phyloP scores from a whole-genome alignment of 345 rosid species.

The Moringa oleifera region DNA sequence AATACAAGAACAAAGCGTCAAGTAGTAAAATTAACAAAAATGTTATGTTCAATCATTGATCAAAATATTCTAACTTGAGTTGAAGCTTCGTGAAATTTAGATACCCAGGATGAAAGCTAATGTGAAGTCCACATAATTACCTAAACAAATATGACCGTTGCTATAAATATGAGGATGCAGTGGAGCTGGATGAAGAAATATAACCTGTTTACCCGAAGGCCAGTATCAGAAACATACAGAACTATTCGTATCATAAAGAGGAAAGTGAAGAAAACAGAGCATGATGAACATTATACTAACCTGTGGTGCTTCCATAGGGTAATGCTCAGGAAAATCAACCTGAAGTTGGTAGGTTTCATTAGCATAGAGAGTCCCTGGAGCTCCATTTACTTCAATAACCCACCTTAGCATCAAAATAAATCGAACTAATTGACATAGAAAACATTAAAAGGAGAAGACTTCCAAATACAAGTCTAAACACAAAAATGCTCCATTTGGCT shows the following conservation, averaged over 20 bases:
- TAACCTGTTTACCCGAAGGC: conserved; percentile 41
- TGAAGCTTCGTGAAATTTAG: not conserved
- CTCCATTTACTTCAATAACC: conserved; percentile 89
- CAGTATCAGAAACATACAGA: not conserved
- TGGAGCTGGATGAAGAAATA: conserved; percentile 88
- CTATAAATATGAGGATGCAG: conserved; percentile 94
- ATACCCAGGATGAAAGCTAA: not conserved
- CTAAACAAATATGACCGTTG: conserved; percentile 97
- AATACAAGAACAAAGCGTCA: too few relatives aligned
- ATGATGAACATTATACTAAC: conserved; percentile 22
- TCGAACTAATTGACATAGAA: not conserved
- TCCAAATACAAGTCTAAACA: not conserved
- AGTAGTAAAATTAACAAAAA: not conserved
- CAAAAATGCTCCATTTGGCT: not conserved
- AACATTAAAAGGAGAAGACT: not conserved
- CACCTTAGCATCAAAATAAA: conserved; percentile 37
- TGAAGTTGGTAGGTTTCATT: conserved; percentile 92
- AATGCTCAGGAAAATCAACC: conserved; percentile 97
- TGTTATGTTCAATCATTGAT: too few relatives aligned
- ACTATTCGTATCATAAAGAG: not conserved
- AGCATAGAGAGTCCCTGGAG: conserved; percentile 77
- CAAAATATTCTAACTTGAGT: not conserved
- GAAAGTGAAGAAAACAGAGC: not conserved
- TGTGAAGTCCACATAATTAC: conserved; percentile 24
- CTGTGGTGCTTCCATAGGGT: conserved; percentile 99